Evolutionary conservation across 352 stramenopile species (phyloP), one percentile per base, ranked within the genome.

Genomic region (Pythium angustatum): DNA sequence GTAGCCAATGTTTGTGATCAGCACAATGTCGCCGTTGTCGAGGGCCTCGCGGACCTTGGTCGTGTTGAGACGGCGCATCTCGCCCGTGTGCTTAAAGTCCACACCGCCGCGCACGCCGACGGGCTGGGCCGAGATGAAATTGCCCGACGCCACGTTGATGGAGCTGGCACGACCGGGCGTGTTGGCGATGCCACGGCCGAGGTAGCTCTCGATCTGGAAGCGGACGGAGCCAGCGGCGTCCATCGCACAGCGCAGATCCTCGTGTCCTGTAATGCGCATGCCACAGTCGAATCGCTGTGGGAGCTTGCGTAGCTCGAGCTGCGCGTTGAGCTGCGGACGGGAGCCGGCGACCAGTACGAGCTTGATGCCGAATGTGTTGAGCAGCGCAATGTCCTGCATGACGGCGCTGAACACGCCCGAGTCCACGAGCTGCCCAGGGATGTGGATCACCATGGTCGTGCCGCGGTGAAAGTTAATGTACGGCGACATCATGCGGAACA

Each of bases 391-490:
- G 75, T 99, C 96, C 72, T 98, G 79, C 80, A 98, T 98, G 45
- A 98, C 96, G 36, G 91, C 81, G 53, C 85, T 77, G 47, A 98
- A 98, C 19, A 98, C 79, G 59, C 82, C 79, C 24, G 91, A 96
- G 36, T 98, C 96, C 33, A 98, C 91, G 77, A 99, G 70, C 70
- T 97, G 87, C 0, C 96, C 96, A 1, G 94, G 94, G 66, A 99
- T 88, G 68, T 99, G 97, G 68, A 98, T 96, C 53, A 99, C 96
- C 74, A 98, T 98, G 5, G 89, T 94, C 8, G 93, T 92, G 59
- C 91, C 92, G 6, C 96, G 87, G 76, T 99, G 97, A 64, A 98
- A 96, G 59, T 98, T 98, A 70, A 99, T 99, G 75, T 99, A 99
- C 11, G 96, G 97, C 44, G 96, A 97, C 72, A 97, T 98, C 60